phyloP scores from a whole-genome alignment of 2,329 filamentous ascomycete species.

The Xylariaceae sp. region DNA sequence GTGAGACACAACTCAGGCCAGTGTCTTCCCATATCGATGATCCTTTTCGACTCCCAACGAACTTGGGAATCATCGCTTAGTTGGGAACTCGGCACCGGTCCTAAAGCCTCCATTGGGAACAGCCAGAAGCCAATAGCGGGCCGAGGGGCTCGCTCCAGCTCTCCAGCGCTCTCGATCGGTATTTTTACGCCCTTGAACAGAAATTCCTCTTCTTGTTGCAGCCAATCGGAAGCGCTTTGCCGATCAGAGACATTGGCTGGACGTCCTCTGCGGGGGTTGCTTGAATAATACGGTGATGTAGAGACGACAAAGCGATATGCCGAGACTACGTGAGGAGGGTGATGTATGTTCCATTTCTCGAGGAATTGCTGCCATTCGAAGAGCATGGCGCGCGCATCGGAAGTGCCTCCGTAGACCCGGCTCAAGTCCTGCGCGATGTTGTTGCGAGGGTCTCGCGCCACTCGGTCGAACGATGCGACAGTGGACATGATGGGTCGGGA shows the following conservation, averaged over 20 bases:
- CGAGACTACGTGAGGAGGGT: background rate
- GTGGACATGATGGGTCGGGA: constrained; percentile 10
- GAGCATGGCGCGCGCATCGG: constrained; percentile 2
- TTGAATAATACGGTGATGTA: background rate
- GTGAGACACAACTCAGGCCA: constrained; percentile 9
- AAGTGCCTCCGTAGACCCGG: constrained; percentile 10
- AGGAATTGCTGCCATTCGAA: constrained; percentile 5
- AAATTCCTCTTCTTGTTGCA: constrained; percentile 4
- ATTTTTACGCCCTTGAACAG: background rate
- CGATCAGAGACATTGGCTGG: constrained; percentile 2
- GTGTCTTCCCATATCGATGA: constrained; percentile 10
- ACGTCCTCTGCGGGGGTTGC: background rate
- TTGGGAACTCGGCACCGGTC: background rate
- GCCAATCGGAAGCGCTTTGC: constrained; percentile 2
- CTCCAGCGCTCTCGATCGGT: constrained; percentile 9
- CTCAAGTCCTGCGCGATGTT: constrained; percentile 5
- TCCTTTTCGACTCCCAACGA: constrained; percentile 1
- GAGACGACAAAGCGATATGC: constrained; percentile 6
- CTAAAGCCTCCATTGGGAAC: constrained; percentile 13
- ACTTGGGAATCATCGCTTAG: background rate
- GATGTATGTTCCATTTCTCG: background rate
- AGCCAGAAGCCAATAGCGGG: constrained; percentile 13
- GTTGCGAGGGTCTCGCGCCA: constrained; percentile 7
- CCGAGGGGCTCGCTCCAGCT: constrained; percentile 5
- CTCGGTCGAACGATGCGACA: constrained; percentile 8